These are phyloP conservation scores for Fonsecaea pedrosoi DNA, from an alignment of 2,329 filamentous ascomycete species.

Conservation along the genomic window DNA sequence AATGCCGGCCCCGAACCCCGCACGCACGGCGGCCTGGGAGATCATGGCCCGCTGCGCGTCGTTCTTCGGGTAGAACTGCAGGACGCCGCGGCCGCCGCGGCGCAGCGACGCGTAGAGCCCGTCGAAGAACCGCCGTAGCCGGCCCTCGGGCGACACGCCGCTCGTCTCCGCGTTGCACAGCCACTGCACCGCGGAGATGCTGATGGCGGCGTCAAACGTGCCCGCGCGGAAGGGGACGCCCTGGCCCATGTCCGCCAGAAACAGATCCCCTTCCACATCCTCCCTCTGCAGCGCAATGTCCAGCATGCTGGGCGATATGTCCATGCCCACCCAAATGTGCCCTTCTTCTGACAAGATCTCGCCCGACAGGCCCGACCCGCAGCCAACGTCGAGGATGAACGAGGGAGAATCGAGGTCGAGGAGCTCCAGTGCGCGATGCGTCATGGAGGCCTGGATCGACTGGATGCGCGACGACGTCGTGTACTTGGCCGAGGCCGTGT, in stretches of 20 bases:
- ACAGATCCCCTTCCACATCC: slow-evolving; percentile 90
- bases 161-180: slow-evolving; percentile 84
- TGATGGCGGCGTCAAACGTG: slow-evolving; percentile 92
- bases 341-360: slow-evolving; percentile 87
- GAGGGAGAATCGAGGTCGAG: slow-evolving; percentile 81
- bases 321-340: slow-evolving; percentile 97
- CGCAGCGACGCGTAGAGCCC: slow-evolving; percentile 84
- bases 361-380: slow-evolving; percentile 90
- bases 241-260: slow-evolving; percentile 93
- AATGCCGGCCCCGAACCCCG: slow-evolving; percentile 92
- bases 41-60: slow-evolving; percentile 92
- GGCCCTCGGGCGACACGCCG: slow-evolving; percentile 73
- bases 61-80: slow-evolving; percentile 98
- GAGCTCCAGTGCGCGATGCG: slow-evolving; percentile 87
- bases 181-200: slow-evolving; percentile 97
- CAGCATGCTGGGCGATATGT: slow-evolving; percentile 95
- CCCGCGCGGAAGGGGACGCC: slow-evolving; percentile 92
- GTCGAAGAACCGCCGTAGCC: slow-evolving; percentile 87
- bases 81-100: slow-evolving; percentile 86
- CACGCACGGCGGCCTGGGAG: slow-evolving; percentile 83
- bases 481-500: slow-evolving; percentile 94
- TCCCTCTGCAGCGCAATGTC: slow-evolving; percentile 82
- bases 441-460: slow-evolving; percentile 94
- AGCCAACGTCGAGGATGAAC: slow-evolving; percentile 94
- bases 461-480: slow-evolving; percentile 95